Conservation (phyloP, 208 protist species). For the Wallacemonas sp. region DNA sequence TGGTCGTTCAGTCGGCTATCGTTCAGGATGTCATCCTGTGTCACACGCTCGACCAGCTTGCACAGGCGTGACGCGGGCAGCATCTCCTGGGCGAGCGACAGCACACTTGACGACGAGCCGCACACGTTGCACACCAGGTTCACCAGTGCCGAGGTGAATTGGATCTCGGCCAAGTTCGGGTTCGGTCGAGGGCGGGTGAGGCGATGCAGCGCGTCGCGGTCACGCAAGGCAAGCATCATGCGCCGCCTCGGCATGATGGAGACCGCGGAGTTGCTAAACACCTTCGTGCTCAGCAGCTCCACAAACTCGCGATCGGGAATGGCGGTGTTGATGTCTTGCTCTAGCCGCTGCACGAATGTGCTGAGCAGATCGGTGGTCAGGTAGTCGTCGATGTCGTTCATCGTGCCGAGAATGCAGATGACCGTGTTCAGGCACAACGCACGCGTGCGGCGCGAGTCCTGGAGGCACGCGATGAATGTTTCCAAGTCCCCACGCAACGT, state of each 20-base stretch:
- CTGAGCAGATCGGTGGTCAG: constrained; percentile 52
- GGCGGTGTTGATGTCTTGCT: constrained; percentile 35
- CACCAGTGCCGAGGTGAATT: constrained; percentile 62
- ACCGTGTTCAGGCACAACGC: constrained; percentile 61
- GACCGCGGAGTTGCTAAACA: constrained; percentile 52
- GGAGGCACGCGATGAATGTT: constrained; percentile 38
- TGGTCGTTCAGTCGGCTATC: constrained; percentile 10
- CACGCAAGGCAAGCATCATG: constrained; percentile 65
- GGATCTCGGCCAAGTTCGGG: constrained; percentile 24
- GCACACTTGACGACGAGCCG: constrained; percentile 43
- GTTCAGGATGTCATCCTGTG: constrained; percentile 17
- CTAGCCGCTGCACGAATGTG: constrained; percentile 32
- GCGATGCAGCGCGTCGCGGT: constrained; percentile 42
- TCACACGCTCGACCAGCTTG: constrained; percentile 19
- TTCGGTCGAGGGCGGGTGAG: constrained; percentile 25
- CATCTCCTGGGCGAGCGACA: constrained; percentile 54
- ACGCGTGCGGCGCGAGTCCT: constrained; percentile 4
- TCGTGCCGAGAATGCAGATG: constrained; percentile 52
- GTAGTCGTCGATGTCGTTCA: constrained; percentile 49
- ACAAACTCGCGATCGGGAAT: constrained; percentile 63
- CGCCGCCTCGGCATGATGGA: constrained; percentile 49
- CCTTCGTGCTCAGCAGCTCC: constrained; percentile 44
- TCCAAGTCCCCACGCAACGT: constrained; percentile 39
- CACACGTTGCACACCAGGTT: constrained; percentile 76
- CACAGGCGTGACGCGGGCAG: constrained; percentile 45